Conservation (phyloP, 2,329 filamentous ascomycete genomes). For the Magnaporthiopsis poae region DNA sequence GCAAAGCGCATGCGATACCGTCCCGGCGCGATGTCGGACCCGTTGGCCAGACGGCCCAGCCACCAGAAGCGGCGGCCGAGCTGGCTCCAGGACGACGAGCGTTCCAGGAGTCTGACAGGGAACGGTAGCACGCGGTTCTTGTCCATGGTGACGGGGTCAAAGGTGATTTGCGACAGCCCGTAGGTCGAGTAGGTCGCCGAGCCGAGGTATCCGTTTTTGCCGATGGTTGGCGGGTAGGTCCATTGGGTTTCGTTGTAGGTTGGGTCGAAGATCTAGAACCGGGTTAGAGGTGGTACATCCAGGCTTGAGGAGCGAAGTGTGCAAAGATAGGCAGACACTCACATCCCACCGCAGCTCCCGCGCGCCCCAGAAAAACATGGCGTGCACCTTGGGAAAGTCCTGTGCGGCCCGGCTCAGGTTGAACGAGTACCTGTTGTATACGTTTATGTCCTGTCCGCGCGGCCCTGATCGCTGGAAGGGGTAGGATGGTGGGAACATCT, state of each 20-base stretch:
- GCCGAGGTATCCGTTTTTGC: slow-evolving; percentile 7
- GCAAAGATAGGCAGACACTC: neutral
- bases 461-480: slow-evolving; percentile 15
- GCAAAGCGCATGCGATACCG: slow-evolving; percentile 17
- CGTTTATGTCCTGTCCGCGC: slow-evolving; percentile 9
- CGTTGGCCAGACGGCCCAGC: slow-evolving; percentile 14
- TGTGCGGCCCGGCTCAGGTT: slow-evolving; percentile 17
- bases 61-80: slow-evolving; percentile 13
- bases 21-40: slow-evolving; percentile 25
- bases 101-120: slow-evolving; percentile 15
- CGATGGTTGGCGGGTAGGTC: slow-evolving; percentile 18
- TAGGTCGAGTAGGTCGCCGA: slow-evolving; percentile 14
- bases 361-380: slow-evolving; percentile 17
- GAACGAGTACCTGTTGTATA: slow-evolving; percentile 14
- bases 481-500: slow-evolving; percentile 14
- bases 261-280: slow-evolving; percentile 12
- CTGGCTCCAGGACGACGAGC: slow-evolving; percentile 13
- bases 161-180: neutral
- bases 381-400: slow-evolving; percentile 21
- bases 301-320: neutral
- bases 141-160: slow-evolving; percentile 1
- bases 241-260: slow-evolving; percentile 16
- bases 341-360: slow-evolving; percentile 23
- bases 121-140: slow-evolving; percentile 8
- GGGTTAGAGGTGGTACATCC: neutral